Percentiles rank a stretch among this genome's conserved stretches.
Evolutionary conservation across 768 basidiomycete genomes (phyloP).

Genomic region (Fibroporia radiculosa): DNA sequence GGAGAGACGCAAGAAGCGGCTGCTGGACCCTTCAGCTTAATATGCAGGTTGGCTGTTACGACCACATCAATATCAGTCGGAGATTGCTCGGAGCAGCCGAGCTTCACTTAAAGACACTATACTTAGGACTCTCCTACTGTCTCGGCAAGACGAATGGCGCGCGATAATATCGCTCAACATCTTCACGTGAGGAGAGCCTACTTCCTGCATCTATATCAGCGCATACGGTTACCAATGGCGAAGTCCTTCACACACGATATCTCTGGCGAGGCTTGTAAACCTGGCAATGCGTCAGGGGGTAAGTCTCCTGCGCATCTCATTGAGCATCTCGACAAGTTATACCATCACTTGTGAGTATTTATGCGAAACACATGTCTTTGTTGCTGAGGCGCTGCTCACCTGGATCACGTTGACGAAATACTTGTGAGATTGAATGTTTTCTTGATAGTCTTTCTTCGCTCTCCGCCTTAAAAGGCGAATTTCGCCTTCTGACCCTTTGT

Average conservation of each 20-base stretch:
- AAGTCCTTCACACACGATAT: constrained; percentile 76
- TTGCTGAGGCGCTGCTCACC: too few relatives aligned
- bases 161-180: constrained; percentile 85
- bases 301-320: constrained; percentile 90
- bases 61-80: neutral
- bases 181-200: constrained; percentile 87
- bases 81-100: too few relatives aligned
- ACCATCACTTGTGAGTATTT: too few relatives aligned
- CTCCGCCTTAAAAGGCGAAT: constrained; percentile 72
- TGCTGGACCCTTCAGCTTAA: neutral
- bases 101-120: too few relatives aligned
- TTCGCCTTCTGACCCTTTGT: constrained; percentile 42
- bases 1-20: neutral
- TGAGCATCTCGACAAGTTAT: constrained; percentile 95
- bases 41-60: neutral
- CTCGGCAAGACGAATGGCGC: too few relatives aligned
- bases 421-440: constrained; percentile 86
- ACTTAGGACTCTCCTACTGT: too few relatives aligned
- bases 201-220: neutral
- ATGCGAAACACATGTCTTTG: too few relatives aligned
- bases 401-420: constrained; percentile 91
- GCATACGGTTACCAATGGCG: constrained; percentile 47
- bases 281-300: constrained; percentile 53
- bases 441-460: constrained; percentile 60
- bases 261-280: constrained; percentile 64